phyloP scores from a whole-genome alignment of 805 yeast genomes.

The Spencermartinsiella europaea region DNA sequence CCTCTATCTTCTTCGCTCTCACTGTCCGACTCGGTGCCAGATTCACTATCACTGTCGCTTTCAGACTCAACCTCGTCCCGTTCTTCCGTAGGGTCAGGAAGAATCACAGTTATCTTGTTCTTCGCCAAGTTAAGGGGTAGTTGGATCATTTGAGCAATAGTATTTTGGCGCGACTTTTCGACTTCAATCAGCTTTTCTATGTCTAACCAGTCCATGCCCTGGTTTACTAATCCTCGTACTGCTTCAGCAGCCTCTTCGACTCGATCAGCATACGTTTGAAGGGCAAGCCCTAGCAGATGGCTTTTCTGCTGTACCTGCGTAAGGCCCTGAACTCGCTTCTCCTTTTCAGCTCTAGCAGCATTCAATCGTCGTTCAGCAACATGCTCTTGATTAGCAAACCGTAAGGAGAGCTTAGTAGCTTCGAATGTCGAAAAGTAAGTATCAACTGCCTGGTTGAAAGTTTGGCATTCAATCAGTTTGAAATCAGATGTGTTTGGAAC shows the following conservation, averaged over 20 bases:
- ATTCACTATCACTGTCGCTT: conserved; percentile 34
- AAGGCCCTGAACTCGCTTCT: conserved; percentile 61
- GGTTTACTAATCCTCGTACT: conserved; percentile 62
- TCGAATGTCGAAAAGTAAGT: conserved; percentile 79
- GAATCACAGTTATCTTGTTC: conserved; percentile 54
- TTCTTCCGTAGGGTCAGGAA: conserved; percentile 45
- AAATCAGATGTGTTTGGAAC: conserved; percentile 21
- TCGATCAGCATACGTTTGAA: conserved; percentile 60
- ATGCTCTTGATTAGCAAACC: conserved; percentile 70
- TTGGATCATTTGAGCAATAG: conserved; percentile 55
- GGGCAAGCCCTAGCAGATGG: conserved; percentile 63
- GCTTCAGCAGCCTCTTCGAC: conserved; percentile 69
- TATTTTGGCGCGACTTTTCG: conserved; percentile 63
- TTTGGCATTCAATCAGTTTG: conserved; percentile 44
- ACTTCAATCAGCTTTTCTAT: conserved; percentile 69
- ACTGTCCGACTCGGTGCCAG: conserved; percentile 30
- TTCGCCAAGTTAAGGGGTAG: conserved; percentile 66
- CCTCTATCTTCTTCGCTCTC: conserved; percentile 24
- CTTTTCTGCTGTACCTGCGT: conserved; percentile 58
- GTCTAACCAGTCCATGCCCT: conserved; percentile 91
- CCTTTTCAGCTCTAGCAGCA: conserved; percentile 69
- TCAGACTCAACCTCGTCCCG: conserved; percentile 29
- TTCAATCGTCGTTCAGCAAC: conserved; percentile 69
- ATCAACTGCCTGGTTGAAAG: conserved; percentile 81
- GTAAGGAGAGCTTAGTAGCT: conserved; percentile 68